Conservation (phyloP, 2,329 filamentous ascomycete species). For the Thielaviopsis musarum region DNA sequence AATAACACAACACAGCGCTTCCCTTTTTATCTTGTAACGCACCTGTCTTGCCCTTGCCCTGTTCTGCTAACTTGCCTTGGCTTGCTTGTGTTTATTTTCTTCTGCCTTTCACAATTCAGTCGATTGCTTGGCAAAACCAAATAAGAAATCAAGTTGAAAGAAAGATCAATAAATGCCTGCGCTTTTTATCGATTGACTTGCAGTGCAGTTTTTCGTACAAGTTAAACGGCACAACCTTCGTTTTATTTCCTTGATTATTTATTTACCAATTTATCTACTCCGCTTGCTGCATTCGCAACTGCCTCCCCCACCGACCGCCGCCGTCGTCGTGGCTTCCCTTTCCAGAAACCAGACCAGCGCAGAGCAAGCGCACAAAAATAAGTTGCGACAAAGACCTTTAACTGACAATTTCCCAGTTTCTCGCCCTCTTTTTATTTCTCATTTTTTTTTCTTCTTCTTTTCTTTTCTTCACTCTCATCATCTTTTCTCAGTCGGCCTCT, state of each 20-base stretch:
- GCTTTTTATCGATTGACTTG: too few relatives aligned
- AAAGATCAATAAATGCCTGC: too few relatives aligned
- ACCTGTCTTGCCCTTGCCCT: too few relatives aligned
- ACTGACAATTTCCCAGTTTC: background rate
- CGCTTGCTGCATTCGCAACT: too few relatives aligned
- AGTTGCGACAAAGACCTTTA: background rate
- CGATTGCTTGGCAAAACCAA: too few relatives aligned
- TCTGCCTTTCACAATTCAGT: background rate
- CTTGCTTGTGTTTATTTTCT: background rate
- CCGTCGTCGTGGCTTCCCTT: background rate
- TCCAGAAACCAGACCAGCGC: background rate
- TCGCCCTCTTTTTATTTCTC: background rate
- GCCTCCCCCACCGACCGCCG: background rate
- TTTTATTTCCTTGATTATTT: too few relatives aligned
- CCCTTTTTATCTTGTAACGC: background rate
- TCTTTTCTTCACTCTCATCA: background rate
- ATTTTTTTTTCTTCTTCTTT: background rate
- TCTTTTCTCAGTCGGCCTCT: background rate
- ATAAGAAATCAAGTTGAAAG: too few relatives aligned
- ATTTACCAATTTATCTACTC: too few relatives aligned
- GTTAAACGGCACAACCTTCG: too few relatives aligned
- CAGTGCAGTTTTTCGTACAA: too few relatives aligned
- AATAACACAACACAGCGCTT: background rate
- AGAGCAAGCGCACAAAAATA: background rate
- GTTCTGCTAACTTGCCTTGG: too few relatives aligned